Evolutionary conservation across 2,329 filamentous ascomycete genomes (phyloP), one percentile per base, ranked within the genome.

Genomic region (Phialemonium atrogriseum): DNA sequence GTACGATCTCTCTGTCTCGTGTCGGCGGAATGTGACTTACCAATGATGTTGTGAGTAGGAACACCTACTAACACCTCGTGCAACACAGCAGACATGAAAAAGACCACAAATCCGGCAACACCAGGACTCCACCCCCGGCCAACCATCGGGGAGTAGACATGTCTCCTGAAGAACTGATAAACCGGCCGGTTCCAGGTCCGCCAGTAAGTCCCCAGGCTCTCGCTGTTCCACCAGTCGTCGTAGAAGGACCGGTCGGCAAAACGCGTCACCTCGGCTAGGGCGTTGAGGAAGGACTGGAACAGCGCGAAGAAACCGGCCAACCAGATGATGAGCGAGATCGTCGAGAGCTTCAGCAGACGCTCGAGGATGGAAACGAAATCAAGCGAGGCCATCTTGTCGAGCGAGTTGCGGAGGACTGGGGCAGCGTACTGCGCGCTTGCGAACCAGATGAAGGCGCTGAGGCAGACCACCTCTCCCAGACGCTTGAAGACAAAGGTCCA

Each of bases 101-200:
- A 98, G 8, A 96, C 91, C 36, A 81, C 69, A 17, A 84, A 64
- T 47, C 86, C 89, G 2, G 91, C 85, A 1, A 70, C 53, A 4
- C 63, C 59, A 7, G 79, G 71, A 35, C 73, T 82, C 68, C 84
- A 88, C 1, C 91, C 91, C 27, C 91, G 73, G 1, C 84, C 85
- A 19, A 94, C 70, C 41, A 98, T 69, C 2, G 91, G 91, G 23
- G 81, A 80, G 60, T 91, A 96, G 31, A 98, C 77, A 54, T 98
- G 91, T 22, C 91, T 71, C 49, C 85, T 88, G 79, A 98, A 96
- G 58, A 94, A 98, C 36, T 87, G 80, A 51, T 94, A 94, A 5
- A 98, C 89, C 1, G 91, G 91, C 54, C 93, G 93, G 62, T 98
- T 98, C 91, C 91, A 98, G 1, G 81, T 84, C 14, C 88, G 78